Evolutionary conservation across 2,329 filamentous ascomycete genomes (phyloP), one percentile per base, ranked within the genome.

Genomic region (Hypoxylon sp.): DNA sequence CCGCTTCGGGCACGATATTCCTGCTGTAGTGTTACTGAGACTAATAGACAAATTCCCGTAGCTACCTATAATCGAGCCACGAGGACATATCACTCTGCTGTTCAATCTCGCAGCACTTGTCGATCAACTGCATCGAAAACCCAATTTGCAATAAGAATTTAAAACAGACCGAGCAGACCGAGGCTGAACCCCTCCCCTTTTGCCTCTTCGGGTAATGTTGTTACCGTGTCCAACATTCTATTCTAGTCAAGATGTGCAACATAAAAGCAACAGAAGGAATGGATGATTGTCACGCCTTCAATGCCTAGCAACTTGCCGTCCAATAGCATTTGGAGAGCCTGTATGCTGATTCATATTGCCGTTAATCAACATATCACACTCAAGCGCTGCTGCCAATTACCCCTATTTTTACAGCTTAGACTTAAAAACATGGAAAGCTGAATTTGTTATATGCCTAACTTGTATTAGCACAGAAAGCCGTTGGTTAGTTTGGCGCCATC

Each of bases 121-220:
- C 37, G 24, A 59, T 52, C 53, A 59, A 44, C 33, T 64, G 61
- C 61, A 66, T 51, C 52, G 52, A 35, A 46, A 66, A 66, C 33
- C 33, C 51, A 50, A 51, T 35, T 47, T 37, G 42, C 37, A 19
- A 22, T 53, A n/a, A 17, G 55, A 60, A 33, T 55, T 37, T 61
- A 55, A 63, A 61, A 17, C 44, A 61, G 19, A 60, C 52, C 51
- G 52, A 68, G 26, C 24, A 65, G 47, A 37, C 61, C 61, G 42
- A 69, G 31, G 31, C 47, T 60, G 31, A 31, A 46, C 17, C 31
- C 47, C 37, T 17, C 52, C 44, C 29, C 55, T 19, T 33, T 24
- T 33, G 50, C 47, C 17, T 58, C 5, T 46, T 58, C 19, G 5
- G 31, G 22, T 37, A 29, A 44, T 42, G 10, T 19, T 51, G 5